Percentiles rank a stretch among this genome's conserved stretches.
Conservation (phyloP, 2,329 filamentous ascomycete species). For the Fonsecaea nubica region DNA sequence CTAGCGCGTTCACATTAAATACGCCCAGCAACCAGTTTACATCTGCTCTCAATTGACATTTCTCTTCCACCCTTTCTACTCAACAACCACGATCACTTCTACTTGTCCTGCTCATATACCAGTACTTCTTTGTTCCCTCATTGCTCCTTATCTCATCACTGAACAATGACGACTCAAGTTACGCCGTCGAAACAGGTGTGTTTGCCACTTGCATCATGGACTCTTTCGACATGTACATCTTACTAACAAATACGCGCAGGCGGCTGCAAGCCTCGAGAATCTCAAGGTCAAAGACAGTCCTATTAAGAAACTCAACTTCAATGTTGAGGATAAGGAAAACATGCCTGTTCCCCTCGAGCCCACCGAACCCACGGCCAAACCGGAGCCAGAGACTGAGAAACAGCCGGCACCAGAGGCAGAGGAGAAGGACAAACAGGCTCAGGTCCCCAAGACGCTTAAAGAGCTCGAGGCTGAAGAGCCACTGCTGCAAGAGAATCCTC, state of each 20-base stretch:
- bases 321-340: slow-evolving; percentile 78
- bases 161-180: slow-evolving; percentile 76
- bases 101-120: slow-evolving; percentile 17
- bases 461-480: slow-evolving; percentile 82
- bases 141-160: slow-evolving; percentile 30
- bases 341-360: slow-evolving; percentile 61
- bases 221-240: slow-evolving; percentile 43
- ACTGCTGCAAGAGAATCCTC: slow-evolving; percentile 90
- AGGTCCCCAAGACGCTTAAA: slow-evolving; percentile 62
- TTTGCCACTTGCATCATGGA: slow-evolving; percentile 50
- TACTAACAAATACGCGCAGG: slow-evolving; percentile 63
- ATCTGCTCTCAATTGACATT: slow-evolving; percentile 26
- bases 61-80: slow-evolving; percentile 30
- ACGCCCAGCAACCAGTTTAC: slow-evolving; percentile 21
- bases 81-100: slow-evolving; percentile 18
- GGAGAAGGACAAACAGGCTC: slow-evolving; percentile 53
- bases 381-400: slow-evolving; percentile 62
- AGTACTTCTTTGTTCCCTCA: slow-evolving; percentile 27
- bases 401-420: slow-evolving; percentile 58
- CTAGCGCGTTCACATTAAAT: slow-evolving; percentile 27
- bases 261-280: slow-evolving; percentile 82
- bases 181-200: slow-evolving; percentile 76
- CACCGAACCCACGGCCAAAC: slow-evolving; percentile 58
- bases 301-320: slow-evolving; percentile 85
- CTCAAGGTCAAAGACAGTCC: slow-evolving; percentile 90